A percentile compares a stretch with the other conserved stretches of the same genome.
These are phyloP conservation scores for Hirsutella rhossiliensis DNA, from an alignment of 2,329 filamentous ascomycete species.

Conservation along the genomic window DNA sequence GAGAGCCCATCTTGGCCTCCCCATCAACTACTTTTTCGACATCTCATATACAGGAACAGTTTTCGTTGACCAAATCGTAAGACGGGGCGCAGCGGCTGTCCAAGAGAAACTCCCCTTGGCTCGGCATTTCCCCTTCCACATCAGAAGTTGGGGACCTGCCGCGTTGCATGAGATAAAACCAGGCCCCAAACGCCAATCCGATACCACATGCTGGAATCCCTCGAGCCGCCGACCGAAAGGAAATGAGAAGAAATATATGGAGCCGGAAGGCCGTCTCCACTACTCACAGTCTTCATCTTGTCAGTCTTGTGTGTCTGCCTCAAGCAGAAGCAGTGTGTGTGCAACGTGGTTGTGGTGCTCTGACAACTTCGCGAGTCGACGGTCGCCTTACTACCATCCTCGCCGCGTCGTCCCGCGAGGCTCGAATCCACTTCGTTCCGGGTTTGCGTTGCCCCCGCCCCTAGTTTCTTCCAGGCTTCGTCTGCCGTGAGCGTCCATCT, in stretches of 20 bases:
- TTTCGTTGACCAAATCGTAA: neutral
- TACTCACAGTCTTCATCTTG: no score
- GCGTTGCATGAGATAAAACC: no score
- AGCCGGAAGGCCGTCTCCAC: no score
- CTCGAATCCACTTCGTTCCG: constrained; percentile 27
- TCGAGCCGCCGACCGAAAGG: no score
- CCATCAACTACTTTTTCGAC: neutral
- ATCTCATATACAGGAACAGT: neutral
- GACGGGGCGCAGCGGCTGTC: neutral
- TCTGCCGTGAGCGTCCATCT: constrained; percentile 48
- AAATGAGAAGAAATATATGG: no score
- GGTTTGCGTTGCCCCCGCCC: constrained; percentile 25
- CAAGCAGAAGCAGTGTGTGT: no score
- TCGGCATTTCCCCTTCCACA: neutral
- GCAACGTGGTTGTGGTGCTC: neutral
- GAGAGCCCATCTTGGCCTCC: neutral
- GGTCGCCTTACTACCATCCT: constrained; percentile 18
- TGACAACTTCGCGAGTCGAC: neutral
- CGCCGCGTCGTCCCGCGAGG: constrained; percentile 21
- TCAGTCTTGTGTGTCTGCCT: no score
- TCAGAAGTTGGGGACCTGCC: no score
- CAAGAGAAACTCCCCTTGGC: neutral
- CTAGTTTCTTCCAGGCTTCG: constrained; percentile 45
- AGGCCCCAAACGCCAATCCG: neutral
- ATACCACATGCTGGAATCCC: neutral